Evolutionary conservation across 169 alveolate species (phyloP).

Genomic region (Cryptosporidium ubiquitum): DNA sequence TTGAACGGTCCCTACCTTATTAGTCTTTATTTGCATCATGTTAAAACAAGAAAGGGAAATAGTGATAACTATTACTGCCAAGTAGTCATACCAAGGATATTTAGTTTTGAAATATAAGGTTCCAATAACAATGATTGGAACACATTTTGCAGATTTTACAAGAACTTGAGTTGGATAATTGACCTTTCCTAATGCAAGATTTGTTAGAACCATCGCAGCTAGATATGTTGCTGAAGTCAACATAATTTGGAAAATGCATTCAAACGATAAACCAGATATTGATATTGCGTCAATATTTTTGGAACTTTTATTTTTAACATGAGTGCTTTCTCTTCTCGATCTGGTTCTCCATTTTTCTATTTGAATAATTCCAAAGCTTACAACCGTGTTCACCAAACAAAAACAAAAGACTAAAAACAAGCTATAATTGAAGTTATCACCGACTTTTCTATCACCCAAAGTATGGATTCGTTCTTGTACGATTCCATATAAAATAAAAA

Average conservation of each 20-base stretch:
- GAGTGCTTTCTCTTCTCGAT: neutral
- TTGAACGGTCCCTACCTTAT: slow-evolving; percentile 76
- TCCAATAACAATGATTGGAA: slow-evolving; percentile 91
- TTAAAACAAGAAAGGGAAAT: slow-evolving; percentile 85
- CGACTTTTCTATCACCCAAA: slow-evolving; percentile 28
- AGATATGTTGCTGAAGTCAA: slow-evolving; percentile 84
- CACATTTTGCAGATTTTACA: slow-evolving; percentile 90
- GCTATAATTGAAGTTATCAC: slow-evolving; percentile 46
- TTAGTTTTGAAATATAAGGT: slow-evolving; percentile 84
- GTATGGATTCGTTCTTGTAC: slow-evolving; percentile 60
- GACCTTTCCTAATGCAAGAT: slow-evolving; percentile 85
- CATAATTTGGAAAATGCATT: slow-evolving; percentile 72
- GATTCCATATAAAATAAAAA: slow-evolving; percentile 50
- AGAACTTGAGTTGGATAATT: slow-evolving; percentile 91
- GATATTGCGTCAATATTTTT: neutral
- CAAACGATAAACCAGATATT: slow-evolving; percentile 4
- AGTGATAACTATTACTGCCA: slow-evolving; percentile 86
- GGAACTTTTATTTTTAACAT: neutral
- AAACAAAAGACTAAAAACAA: slow-evolving; percentile 61
- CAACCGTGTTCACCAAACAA: slow-evolving; percentile 67
- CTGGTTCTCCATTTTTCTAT: neutral
- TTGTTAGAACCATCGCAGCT: slow-evolving; percentile 85
- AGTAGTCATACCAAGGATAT: slow-evolving; percentile 90
- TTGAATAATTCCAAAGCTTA: slow-evolving; percentile 31
- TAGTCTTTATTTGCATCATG: slow-evolving; percentile 74